These are phyloP conservation scores for Coemansia umbellata DNA, from an alignment of 192 early-diverging fungal species.

Conservation along the genomic window DNA sequence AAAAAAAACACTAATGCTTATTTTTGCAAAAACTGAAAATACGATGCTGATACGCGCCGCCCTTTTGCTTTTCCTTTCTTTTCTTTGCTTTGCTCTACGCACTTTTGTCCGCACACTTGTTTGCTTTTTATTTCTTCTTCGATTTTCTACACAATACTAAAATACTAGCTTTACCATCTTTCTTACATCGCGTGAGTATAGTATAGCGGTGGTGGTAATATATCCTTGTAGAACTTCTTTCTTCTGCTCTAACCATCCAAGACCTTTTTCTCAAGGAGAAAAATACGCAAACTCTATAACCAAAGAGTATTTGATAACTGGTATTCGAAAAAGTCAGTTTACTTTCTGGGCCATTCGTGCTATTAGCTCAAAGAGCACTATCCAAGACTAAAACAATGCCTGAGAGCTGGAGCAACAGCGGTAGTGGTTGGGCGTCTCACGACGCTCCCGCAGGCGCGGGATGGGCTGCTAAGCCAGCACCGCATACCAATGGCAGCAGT, in stretches of 20 bases:
- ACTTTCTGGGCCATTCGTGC: too few relatives aligned
- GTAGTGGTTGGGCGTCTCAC: conserved; percentile 9
- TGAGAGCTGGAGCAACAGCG: conserved; percentile 18
- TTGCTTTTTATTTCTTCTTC: background rate
- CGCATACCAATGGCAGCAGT: conserved; percentile 4
- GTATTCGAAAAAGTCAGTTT: too few relatives aligned
- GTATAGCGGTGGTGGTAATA: too few relatives aligned
- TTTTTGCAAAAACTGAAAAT: too few relatives aligned
- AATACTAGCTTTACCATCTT: background rate
- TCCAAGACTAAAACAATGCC: conserved; percentile 10
- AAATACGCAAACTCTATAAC: too few relatives aligned
- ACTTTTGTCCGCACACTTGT: background rate
- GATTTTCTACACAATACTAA: background rate
- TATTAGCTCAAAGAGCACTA: too few relatives aligned
- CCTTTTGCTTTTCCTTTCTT: background rate
- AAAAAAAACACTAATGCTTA: background rate
- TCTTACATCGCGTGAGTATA: too few relatives aligned
- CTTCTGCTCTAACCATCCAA: too few relatives aligned
- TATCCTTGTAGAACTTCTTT: too few relatives aligned
- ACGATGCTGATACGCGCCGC: too few relatives aligned
- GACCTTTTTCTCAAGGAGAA: too few relatives aligned
- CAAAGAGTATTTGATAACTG: too few relatives aligned
- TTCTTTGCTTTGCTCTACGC: background rate
- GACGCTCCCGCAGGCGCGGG: background rate
- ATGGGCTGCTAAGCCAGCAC: background rate